Conservation (phyloP, 208 protist genomes). For the Trypanosoma cruzi region DNA sequence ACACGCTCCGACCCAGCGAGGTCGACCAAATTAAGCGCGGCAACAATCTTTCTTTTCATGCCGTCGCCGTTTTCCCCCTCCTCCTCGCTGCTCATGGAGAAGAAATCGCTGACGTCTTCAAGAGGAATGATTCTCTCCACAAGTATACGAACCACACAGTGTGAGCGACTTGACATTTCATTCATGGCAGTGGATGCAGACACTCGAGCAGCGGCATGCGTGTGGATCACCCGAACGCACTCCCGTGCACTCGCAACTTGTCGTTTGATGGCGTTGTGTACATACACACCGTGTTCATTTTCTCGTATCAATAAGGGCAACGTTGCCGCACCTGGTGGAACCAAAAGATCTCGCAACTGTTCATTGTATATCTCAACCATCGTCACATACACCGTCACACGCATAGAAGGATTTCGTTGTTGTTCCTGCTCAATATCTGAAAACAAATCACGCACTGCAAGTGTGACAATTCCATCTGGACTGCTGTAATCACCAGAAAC, state of each 20-base stretch:
- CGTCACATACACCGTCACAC: slow-evolving; percentile 48
- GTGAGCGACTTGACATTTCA: slow-evolving; percentile 93
- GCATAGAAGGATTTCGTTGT: slow-evolving; percentile 33
- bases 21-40: slow-evolving; percentile 95
- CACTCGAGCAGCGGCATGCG: slow-evolving; percentile 44
- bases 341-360: slow-evolving; percentile 77
- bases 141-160: slow-evolving; percentile 95
- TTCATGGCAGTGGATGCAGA: slow-evolving; percentile 94
- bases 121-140: slow-evolving; percentile 66
- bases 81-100: slow-evolving; percentile 20
- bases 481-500: not conserved
- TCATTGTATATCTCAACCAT: slow-evolving; percentile 90
- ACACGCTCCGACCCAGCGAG: slow-evolving; percentile 91
- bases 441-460: slow-evolving; percentile 70
- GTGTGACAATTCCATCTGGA: slow-evolving; percentile 40
- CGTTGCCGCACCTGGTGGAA: slow-evolving; percentile 18
- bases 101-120: slow-evolving; percentile 8
- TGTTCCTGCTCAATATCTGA: slow-evolving; percentile 44
- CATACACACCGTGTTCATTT: slow-evolving; percentile 78
- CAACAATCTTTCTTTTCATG: slow-evolving; percentile 36
- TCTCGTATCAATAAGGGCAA: slow-evolving; percentile 68
- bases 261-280: slow-evolving; percentile 70
- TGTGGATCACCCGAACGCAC: slow-evolving; percentile 61
- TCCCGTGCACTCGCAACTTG: slow-evolving; percentile 57
- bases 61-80: slow-evolving; percentile 1